A percentile compares a stretch with the other conserved stretches of the same genome.
Conservation (phyloP, 1,284 basidiomycete genomes). For the Mycosarcoma maydis region DNA sequence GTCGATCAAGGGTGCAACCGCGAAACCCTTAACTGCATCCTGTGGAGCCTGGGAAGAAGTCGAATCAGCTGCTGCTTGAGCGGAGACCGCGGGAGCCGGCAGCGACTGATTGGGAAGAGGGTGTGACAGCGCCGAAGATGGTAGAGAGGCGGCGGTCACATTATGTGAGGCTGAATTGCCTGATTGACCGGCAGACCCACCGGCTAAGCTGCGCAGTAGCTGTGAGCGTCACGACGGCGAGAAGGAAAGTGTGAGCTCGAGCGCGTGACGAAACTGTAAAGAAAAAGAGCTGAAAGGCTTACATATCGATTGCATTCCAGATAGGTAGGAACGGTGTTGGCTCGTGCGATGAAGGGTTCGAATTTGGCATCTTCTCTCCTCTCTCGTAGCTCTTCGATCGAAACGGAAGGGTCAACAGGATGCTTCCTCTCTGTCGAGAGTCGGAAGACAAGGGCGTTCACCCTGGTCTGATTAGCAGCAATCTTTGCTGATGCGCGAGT, state of each 20-base stretch:
- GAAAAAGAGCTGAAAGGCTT: constrained; percentile 16
- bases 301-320: constrained; percentile 84
- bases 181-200: constrained; percentile 16
- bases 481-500: constrained; percentile 19
- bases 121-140: constrained; percentile 34
- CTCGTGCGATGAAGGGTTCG: constrained; percentile 76
- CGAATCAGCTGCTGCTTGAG: constrained; percentile 7
- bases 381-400: constrained; percentile 32
- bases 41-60: constrained; percentile 3
- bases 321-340: constrained; percentile 83
- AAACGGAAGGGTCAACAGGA: constrained; percentile 33
- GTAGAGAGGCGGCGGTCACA: constrained; percentile 1
- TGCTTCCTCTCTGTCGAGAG: constrained; percentile 36
- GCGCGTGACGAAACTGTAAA: background rate
- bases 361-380: constrained; percentile 26
- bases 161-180: constrained; percentile 8
- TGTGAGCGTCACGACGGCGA: background rate
- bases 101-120: constrained; percentile 37
- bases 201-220: constrained; percentile 32
- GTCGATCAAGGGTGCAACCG: constrained; percentile 70
- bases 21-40: constrained; percentile 7
- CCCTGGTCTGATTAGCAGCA: constrained; percentile 24
- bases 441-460: constrained; percentile 40
- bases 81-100: constrained; percentile 8
- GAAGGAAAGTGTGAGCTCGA: background rate